These are phyloP conservation scores for Citrullus colocynthis DNA, from an alignment of 306 rosid species.

Conservation along the genomic window DNA sequence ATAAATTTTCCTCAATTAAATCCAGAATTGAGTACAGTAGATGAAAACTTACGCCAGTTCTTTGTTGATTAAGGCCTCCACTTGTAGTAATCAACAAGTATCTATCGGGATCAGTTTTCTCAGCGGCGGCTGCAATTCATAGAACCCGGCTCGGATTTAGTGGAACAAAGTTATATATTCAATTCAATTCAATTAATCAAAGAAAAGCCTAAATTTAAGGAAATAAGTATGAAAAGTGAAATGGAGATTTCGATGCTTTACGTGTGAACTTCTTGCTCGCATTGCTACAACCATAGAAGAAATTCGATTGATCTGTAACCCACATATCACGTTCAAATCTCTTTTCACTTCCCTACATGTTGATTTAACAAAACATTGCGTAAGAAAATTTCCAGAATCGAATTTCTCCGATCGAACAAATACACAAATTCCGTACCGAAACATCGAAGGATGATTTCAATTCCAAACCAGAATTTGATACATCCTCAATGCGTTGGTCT, in stretches of 20 bases:
- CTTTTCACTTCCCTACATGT: conserved; percentile 30
- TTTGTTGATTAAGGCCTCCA: conserved; percentile 93
- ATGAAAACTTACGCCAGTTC: conserved; percentile 65
- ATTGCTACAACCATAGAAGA: conserved; percentile 49
- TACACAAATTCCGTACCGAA: conserved; percentile 14
- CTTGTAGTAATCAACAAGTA: conserved; percentile 67
- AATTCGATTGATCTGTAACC: conserved; percentile 32
- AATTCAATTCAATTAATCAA: neutral
- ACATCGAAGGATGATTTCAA: conserved; percentile 17
- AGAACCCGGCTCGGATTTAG: conserved; percentile 2
- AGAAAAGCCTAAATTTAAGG: neutral
- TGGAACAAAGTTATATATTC: neutral
- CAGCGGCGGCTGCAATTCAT: conserved; percentile 41
- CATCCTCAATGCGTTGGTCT: conserved; percentile 8
- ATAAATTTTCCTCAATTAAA: too few relatives aligned
- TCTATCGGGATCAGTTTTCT: conserved; percentile 51
- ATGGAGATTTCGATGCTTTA: conserved; percentile 8
- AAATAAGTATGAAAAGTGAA: neutral
- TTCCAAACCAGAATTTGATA: conserved; percentile 9
- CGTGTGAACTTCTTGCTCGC: conserved; percentile 43
- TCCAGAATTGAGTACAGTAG: too few relatives aligned
- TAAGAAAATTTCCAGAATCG: neutral
- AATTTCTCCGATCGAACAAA: neutral
- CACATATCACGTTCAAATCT: conserved; percentile 46
- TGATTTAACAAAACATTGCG: neutral